Conservation (phyloP, 306 rosid genomes). For the Corylus heterophylla region DNA sequence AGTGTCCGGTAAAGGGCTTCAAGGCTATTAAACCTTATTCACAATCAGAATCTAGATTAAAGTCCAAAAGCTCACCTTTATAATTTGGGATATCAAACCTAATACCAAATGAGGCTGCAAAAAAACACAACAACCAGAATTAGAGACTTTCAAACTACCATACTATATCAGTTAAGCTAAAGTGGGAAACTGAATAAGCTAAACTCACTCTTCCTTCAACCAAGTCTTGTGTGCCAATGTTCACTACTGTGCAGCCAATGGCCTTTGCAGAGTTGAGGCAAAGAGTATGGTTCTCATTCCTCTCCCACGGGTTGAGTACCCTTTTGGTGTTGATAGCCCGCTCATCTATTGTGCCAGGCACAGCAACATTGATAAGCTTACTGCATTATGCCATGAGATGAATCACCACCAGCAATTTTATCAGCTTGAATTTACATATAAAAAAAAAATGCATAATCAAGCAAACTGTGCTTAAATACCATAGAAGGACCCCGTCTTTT, state of each 20-base stretch:
- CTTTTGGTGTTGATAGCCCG: slow-evolving; percentile 82
- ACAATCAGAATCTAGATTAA: slow-evolving; percentile 9
- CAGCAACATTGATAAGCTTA: slow-evolving; percentile 98
- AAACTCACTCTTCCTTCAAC: slow-evolving; percentile 91
- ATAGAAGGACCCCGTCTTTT: slow-evolving; percentile 92
- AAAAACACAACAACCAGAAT: slow-evolving; percentile 31
- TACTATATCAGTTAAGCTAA: slow-evolving; percentile 5
- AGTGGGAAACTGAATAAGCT: slow-evolving; percentile 9
- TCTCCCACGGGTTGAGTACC: slow-evolving; percentile 80
- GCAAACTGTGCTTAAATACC: slow-evolving; percentile 59
- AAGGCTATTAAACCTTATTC: slow-evolving; percentile 16
- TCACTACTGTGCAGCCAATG: slow-evolving; percentile 96
- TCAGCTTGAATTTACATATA: slow-evolving; percentile 20
- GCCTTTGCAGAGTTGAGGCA: slow-evolving; percentile 99
- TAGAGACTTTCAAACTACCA: slow-evolving; percentile 15
- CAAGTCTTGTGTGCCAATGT: slow-evolving; percentile 89
- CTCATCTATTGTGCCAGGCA: slow-evolving; percentile 97
- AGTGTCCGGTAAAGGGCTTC: slow-evolving; percentile 1
- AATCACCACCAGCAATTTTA: slow-evolving; percentile 26
- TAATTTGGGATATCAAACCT: slow-evolving; percentile 94
- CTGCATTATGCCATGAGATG: slow-evolving; percentile 52
- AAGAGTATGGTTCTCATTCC: slow-evolving; percentile 93
- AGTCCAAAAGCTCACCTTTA: slow-evolving; percentile 68
- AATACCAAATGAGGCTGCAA: slow-evolving; percentile 92
- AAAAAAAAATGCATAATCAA: slow-evolving; percentile 27